Conservation (phyloP, 1,139 yeast genomes). For the Taphrina sp. region DNA sequence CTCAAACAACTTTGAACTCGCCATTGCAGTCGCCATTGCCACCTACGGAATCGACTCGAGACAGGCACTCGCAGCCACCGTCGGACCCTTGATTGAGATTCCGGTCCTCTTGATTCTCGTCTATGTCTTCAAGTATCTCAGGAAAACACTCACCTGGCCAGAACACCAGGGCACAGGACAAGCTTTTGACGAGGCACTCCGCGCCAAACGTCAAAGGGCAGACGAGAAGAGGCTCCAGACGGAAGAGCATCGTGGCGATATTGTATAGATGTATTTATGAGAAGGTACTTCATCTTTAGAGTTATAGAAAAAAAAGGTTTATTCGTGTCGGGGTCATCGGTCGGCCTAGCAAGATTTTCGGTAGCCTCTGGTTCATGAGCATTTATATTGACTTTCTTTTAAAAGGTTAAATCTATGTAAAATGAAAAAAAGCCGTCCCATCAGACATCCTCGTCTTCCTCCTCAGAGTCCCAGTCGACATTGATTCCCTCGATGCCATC, state of each 20-base stretch:
- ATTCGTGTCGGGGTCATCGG: too few relatives aligned
- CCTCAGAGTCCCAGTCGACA: conserved; percentile 12
- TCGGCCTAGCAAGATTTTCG: too few relatives aligned
- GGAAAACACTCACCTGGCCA: conserved; percentile 35
- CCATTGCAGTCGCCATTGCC: conserved; percentile 57
- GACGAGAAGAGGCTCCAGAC: background rate
- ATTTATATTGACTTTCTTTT: too few relatives aligned
- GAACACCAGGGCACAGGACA: background rate
- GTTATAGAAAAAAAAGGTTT: too few relatives aligned
- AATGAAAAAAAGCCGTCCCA: background rate
- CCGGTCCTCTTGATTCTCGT: conserved; percentile 49
- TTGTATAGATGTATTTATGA: too few relatives aligned
- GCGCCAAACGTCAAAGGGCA: too few relatives aligned
- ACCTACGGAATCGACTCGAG: conserved; percentile 55
- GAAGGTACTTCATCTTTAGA: too few relatives aligned
- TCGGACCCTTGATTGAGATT: conserved; percentile 60
- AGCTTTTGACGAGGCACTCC: background rate
- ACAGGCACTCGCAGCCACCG: conserved; percentile 60
- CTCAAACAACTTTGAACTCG: conserved; percentile 56
- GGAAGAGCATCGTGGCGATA: background rate
- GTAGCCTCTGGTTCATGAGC: too few relatives aligned
- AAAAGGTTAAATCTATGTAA: too few relatives aligned
- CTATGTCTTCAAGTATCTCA: conserved; percentile 23
- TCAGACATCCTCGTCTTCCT: background rate
- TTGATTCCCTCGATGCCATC: conserved; percentile 18